Percentiles rank a stretch among this genome's conserved stretches.
Conservation (phyloP, 352 stramenopile genomes). For the Pythium brassicae region DNA sequence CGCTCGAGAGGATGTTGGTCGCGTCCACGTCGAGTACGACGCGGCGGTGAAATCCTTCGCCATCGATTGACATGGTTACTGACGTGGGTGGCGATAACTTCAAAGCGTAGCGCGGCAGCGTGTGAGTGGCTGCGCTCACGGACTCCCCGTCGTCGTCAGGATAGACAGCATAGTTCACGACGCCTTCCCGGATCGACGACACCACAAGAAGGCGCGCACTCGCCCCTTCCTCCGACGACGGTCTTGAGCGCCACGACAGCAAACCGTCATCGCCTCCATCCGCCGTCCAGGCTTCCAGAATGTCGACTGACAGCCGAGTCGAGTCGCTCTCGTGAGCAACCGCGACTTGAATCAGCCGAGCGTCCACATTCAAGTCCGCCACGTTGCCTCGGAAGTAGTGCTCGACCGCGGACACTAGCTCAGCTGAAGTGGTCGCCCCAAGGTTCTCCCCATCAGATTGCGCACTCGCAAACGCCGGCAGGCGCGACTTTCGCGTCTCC, state of each 20-base stretch:
- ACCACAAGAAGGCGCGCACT: not conserved
- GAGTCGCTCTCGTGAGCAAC: conserved; percentile 1
- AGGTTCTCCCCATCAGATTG: not conserved
- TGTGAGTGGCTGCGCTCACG: not conserved
- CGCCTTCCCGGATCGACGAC: not conserved
- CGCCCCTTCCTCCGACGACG: not conserved
- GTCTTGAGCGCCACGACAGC: not conserved
- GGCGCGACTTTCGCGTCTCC: not conserved
- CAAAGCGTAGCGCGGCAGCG: not conserved
- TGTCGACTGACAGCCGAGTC: not conserved
- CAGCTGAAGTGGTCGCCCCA: not conserved
- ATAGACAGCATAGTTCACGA: not conserved
- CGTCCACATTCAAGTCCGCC: not conserved
- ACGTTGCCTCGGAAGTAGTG: conserved; percentile 1
- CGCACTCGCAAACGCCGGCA: not conserved
- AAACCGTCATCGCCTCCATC: not conserved
- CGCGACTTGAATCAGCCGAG: conserved; percentile 7
- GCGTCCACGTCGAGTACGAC: conserved; percentile 30
- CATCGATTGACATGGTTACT: conserved; percentile 18
- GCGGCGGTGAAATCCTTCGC: conserved; percentile 45
- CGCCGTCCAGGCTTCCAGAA: conserved; percentile 10
- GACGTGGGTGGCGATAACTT: not conserved
- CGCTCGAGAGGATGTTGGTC: not conserved
- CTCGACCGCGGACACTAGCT: not conserved
- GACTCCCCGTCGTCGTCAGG: not conserved